Evolutionary conservation across 257 asterid genomes (phyloP).

Genomic region (Przewalskia tangutica): DNA sequence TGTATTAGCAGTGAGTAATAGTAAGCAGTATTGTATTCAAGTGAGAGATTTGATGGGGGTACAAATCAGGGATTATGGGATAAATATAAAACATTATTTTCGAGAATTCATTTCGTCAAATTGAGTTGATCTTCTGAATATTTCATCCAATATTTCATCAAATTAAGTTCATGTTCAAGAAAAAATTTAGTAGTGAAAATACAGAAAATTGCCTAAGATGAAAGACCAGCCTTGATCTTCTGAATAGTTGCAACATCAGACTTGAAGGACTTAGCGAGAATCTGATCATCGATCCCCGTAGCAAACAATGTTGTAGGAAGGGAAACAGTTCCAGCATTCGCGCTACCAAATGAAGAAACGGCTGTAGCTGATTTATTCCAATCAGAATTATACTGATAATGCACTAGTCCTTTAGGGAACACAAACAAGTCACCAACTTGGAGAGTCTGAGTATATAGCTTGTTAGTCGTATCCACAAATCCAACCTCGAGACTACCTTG

Average conservation of each 20-base stretch:
- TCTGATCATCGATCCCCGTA: background rate
- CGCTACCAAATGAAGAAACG: background rate
- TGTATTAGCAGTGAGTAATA: too few relatives aligned
- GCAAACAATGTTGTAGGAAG: background rate
- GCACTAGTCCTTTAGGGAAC: background rate
- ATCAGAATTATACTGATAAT: background rate
- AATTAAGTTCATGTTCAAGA: background rate
- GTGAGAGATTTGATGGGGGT: too few relatives aligned
- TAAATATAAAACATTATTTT: too few relatives aligned
- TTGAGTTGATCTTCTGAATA: too few relatives aligned
- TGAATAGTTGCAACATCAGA: background rate
- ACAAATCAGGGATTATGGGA: too few relatives aligned
- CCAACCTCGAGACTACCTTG: background rate
- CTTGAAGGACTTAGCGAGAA: background rate
- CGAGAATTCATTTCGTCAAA: too few relatives aligned
- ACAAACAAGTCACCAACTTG: background rate
- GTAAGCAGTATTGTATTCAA: too few relatives aligned
- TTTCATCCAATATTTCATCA: too few relatives aligned
- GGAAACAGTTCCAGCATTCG: background rate
- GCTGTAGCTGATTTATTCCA: background rate
- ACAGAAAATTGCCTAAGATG: background rate
- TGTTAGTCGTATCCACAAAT: background rate
- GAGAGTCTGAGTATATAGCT: background rate
- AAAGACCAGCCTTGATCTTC: slow-evolving; percentile 2
- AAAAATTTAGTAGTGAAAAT: background rate